These are phyloP conservation scores for Chlamydomonas schloesseri DNA, from an alignment of 139 green algal species.

Conservation along the genomic window DNA sequence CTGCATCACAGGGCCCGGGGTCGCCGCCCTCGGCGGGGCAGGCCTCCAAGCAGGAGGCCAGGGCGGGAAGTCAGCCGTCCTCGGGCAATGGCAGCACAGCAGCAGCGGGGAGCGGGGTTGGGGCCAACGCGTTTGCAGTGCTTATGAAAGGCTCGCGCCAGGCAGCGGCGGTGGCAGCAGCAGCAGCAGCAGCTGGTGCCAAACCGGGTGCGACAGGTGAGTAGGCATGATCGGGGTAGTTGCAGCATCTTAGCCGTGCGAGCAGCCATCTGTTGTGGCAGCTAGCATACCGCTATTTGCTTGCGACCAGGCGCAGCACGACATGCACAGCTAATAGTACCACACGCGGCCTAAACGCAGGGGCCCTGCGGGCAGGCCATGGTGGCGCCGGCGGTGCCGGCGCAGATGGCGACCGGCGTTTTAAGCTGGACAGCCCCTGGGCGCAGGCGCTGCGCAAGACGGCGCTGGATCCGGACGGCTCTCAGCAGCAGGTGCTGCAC, in stretches of 20 bases:
- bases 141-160: neutral
- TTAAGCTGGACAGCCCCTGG: constrained; percentile 7
- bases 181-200: neutral
- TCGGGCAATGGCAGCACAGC: too few species aligned
- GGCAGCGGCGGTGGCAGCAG: neutral
- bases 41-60: too few species aligned
- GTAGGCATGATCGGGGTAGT: too few species aligned
- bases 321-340: too few species aligned
- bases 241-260: too few species aligned
- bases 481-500: neutral
- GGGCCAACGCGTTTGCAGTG: neutral
- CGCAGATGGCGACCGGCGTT: neutral
- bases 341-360: too few species aligned
- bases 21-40: too few species aligned
- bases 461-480: neutral
- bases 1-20: too few species aligned
- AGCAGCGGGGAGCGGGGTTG: neutral
- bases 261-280: too few species aligned
- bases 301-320: too few species aligned
- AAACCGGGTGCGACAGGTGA: neutral
- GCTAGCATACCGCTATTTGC: too few species aligned
- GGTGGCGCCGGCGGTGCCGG: constrained; percentile 5
- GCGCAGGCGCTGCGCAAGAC: constrained; percentile 14
- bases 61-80: too few species aligned
- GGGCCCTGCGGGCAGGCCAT: neutral